These are phyloP conservation scores for Boletus coccyginus DNA, from an alignment of 768 basidiomycete genomes.

Conservation along the genomic window DNA sequence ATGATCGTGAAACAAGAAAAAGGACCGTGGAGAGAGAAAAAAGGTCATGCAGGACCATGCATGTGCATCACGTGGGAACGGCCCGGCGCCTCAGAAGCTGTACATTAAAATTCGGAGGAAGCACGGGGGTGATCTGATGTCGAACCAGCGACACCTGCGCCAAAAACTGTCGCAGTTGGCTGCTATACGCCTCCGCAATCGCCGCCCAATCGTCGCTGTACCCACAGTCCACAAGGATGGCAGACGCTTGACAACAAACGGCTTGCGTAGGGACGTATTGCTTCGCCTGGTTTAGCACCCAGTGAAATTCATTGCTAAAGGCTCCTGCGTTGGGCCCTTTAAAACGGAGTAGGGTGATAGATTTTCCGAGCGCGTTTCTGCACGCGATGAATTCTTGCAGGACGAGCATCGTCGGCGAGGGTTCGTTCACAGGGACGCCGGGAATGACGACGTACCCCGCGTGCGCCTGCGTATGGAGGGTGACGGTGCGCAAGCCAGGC, in stretches of 20 bases:
- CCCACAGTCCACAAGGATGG: conserved; percentile 27
- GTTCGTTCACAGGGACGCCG: conserved; percentile 28
- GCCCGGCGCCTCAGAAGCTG: conserved; percentile 31
- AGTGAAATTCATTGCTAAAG: conserved; percentile 29
- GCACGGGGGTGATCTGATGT: conserved; percentile 30
- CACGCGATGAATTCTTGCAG: conserved; percentile 26
- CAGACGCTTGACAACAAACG: conserved; percentile 19
- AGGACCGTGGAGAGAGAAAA: not conserved
- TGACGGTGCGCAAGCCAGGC: conserved; percentile 23
- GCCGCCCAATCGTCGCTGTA: conserved; percentile 28
- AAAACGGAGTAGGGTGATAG: conserved; percentile 24
- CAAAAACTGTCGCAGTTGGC: conserved; percentile 29
- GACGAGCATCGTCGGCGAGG: conserved; percentile 29
- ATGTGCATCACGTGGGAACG: conserved; percentile 15
- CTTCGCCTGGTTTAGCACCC: conserved; percentile 27
- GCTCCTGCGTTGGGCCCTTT: conserved; percentile 30
- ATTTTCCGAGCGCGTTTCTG: conserved; percentile 19
- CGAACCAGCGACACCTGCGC: conserved; percentile 30
- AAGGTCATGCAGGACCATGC: not conserved
- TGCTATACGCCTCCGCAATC: conserved; percentile 29
- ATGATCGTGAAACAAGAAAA: not conserved
- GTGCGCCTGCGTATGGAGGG: conserved; percentile 32
- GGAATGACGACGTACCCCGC: conserved; percentile 14
- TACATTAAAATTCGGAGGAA: conserved; percentile 32
- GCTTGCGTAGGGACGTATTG: conserved; percentile 24